Evolutionary conservation across 116 monocot species (phyloP).

Genomic region (Cymodocea nodosa): DNA sequence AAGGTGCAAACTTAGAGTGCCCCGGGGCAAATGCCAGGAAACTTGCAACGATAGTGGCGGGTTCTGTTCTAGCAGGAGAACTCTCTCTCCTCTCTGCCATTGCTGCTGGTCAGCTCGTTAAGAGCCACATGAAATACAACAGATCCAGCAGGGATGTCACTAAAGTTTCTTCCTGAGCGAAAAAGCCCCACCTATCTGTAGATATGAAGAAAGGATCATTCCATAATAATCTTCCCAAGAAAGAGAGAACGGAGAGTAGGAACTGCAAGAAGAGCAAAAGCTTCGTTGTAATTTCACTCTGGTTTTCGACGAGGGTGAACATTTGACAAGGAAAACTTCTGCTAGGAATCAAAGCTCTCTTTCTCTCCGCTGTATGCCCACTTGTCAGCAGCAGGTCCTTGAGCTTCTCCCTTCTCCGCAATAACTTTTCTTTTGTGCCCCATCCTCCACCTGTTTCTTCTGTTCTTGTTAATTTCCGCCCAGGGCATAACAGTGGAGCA

Average conservation of each 20-base stretch:
- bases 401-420: background rate
- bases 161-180: constrained; percentile 21
- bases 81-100: constrained; percentile 93
- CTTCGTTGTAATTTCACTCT: background rate
- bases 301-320: background rate
- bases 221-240: constrained; percentile 5
- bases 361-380: background rate
- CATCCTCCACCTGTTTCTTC: constrained; percentile 4
- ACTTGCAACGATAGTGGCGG: constrained; percentile 72
- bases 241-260: background rate
- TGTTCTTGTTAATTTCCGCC: background rate
- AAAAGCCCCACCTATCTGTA: background rate
- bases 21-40: constrained; percentile 81
- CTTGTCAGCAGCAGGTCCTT: background rate
- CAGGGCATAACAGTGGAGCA: background rate
- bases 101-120: constrained; percentile 93
- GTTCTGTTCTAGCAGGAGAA: constrained; percentile 85
- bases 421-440: background rate
- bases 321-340: background rate
- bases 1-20: constrained; percentile 55
- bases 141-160: constrained; percentile 64
- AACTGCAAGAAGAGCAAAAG: background rate
- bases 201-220: constrained; percentile 1
- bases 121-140: constrained; percentile 97
- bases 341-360: background rate